Evolutionary conservation across 2,329 filamentous ascomycete genomes (phyloP).

Genomic region (Fusarium armeniacum): DNA sequence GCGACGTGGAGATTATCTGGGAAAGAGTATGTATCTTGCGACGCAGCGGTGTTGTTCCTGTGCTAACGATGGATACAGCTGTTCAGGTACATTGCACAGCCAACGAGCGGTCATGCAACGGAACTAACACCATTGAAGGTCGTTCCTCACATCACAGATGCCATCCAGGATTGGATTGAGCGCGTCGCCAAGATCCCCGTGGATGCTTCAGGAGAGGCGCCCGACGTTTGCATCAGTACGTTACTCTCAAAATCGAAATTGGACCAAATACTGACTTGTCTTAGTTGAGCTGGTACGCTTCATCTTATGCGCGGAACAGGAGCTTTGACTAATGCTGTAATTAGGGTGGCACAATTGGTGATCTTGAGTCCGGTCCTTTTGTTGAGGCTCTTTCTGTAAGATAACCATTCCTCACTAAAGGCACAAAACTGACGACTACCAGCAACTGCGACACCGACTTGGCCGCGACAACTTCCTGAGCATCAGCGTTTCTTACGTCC

Average conservation of each 20-base stretch:
- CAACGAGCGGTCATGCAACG: background rate
- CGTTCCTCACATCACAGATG: slow-evolving; percentile 91
- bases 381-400: slow-evolving; percentile 79
- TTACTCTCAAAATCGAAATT: slow-evolving; percentile 9
- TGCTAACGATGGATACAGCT: slow-evolving; percentile 23
- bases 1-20: slow-evolving; percentile 66
- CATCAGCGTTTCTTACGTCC: slow-evolving; percentile 91
- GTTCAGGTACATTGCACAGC: slow-evolving; percentile 27
- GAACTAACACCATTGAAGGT: slow-evolving; percentile 31
- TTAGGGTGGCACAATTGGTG: slow-evolving; percentile 75
- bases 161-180: slow-evolving; percentile 88
- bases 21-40: slow-evolving; percentile 27
- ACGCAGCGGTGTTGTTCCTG: background rate
- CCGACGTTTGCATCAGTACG: slow-evolving; percentile 92
- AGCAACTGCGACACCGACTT: slow-evolving; percentile 78
- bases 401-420: background rate
- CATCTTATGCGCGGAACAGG: background rate
- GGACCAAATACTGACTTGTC: slow-evolving; percentile 8
- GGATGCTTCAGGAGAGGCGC: slow-evolving; percentile 84
- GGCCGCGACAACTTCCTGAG: slow-evolving; percentile 87
- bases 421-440: background rate
- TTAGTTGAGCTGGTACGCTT: slow-evolving; percentile 33
- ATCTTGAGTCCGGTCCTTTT: slow-evolving; percentile 90
- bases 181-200: slow-evolving; percentile 87
- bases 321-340: background rate